Evolutionary conservation across 2,329 filamentous ascomycete genomes (phyloP).

Genomic region (Epichloe uncinata): DNA sequence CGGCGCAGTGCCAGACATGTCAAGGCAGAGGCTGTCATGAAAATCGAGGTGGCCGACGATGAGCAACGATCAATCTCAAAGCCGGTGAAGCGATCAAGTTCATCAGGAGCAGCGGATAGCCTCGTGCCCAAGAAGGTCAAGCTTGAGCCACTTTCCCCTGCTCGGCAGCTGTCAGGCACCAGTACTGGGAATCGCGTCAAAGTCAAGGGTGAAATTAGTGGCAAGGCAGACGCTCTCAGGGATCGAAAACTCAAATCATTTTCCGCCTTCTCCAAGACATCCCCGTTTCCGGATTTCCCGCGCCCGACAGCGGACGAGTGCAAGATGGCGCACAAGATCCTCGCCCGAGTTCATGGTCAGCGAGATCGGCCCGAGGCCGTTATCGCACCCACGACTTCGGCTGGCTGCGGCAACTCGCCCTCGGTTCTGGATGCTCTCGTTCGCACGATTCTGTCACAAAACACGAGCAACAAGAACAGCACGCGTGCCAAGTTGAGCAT

Average conservation of each 20-base stretch:
- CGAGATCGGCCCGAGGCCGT: slow-evolving; percentile 47
- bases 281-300: slow-evolving; percentile 55
- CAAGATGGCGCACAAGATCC: slow-evolving; percentile 50
- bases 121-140: slow-evolving; percentile 4
- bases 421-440: slow-evolving; percentile 39
- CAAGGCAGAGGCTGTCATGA: background rate
- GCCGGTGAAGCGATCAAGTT: slow-evolving; percentile 6
- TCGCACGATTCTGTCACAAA: slow-evolving; percentile 38
- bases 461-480: slow-evolving; percentile 41
- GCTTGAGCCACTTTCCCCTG: background rate
- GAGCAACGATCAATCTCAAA: background rate
- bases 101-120: slow-evolving; percentile 14
- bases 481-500: slow-evolving; percentile 43
- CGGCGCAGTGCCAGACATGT: slow-evolving; percentile 4
- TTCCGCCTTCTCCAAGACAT: slow-evolving; percentile 23
- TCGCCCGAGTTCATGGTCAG: slow-evolving; percentile 52
- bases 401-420: slow-evolving; percentile 44
- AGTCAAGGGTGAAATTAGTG: background rate
- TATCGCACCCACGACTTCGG: slow-evolving; percentile 48
- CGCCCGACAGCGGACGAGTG: slow-evolving; percentile 57
- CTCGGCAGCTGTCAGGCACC: background rate
- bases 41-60: background rate
- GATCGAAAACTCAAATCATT: slow-evolving; percentile 31
- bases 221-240: slow-evolving; percentile 17
- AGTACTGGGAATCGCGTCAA: background rate